Base-by-base conservation (phyloP, 192 early-diverging fungal species). In the Podila epicladia region DNA sequence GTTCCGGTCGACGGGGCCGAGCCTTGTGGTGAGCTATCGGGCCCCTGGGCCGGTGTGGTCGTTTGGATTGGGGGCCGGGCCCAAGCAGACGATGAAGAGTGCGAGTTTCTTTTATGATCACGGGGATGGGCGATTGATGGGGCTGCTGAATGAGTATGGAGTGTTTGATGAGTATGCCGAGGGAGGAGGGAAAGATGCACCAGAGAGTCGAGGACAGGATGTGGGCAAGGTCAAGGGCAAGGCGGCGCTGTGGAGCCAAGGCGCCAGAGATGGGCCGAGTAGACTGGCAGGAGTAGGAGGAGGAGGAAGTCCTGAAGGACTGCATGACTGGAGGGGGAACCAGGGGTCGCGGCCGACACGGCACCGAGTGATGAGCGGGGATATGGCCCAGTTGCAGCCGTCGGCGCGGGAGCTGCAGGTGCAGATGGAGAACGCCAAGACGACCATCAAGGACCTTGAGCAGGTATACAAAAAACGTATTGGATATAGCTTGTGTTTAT, bases 361-460 rank as follows among this genome's bases (percentile, higher is more conserved):
- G 8, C 67, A 80, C 57, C 50, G 67, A 12, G 35, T 69, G 5
- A 64, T 69, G 71, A 73, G 66, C 65, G 77, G 77, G 20, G 77
- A 80, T 65, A 69, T 80, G 77, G 62, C 70, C 24, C 64, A 67
- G 4, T 57, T 72, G 41, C 77, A 80, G 19, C 71, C 71, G 5
- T 73, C 77, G 19, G 64, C 45, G 0, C 71, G 77, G 3, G 77
- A 80, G 58, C 9, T 80, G 48, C 53, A 64, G 17, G 71, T 80
- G 0, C 77, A 80, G 26, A 73, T 80, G 71, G 77, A 80, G 49
- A 80, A 80, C 48, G 77, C 77, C 28, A 80, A 73, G 31, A 65
- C 77, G 29, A 80, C 77, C 4, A 80, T 80, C 32, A 80, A 69
- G 58, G 77, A 80, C n/a, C 71, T 80, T 51, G 77, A 80, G 22